Evolutionary conservation across 2,329 filamentous ascomycete species (phyloP).

Genomic region (Fusarium sp.): DNA sequence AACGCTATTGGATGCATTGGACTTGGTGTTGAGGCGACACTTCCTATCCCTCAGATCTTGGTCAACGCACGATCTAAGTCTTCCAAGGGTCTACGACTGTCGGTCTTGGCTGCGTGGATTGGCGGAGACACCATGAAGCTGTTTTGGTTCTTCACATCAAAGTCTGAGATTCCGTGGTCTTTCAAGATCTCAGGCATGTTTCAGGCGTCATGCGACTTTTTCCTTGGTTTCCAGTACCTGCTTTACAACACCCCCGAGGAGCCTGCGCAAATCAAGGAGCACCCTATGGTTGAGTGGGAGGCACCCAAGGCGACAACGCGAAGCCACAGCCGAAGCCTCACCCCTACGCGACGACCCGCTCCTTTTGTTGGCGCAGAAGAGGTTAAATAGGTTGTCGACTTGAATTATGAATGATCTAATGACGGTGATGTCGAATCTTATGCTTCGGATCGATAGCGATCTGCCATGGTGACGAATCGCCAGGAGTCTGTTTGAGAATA

Average conservation of each 20-base stretch:
- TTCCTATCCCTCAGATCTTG: constrained; percentile 83
- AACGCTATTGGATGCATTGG: constrained; percentile 78
- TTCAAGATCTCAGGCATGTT: constrained; percentile 88
- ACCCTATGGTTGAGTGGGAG: constrained; percentile 54
- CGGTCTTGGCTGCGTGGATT: constrained; percentile 82
- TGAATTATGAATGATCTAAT: constrained; percentile 33
- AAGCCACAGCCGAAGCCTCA: constrained; percentile 52
- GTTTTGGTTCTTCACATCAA: constrained; percentile 83
- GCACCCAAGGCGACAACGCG: constrained; percentile 44
- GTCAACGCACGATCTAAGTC: constrained; percentile 76
- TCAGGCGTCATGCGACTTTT: constrained; percentile 80
- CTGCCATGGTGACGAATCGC: constrained; percentile 5
- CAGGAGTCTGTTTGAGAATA: neutral
- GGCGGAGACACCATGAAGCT: constrained; percentile 88
- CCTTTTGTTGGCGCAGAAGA: constrained; percentile 53
- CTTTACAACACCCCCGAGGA: constrained; percentile 70
- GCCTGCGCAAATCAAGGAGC: constrained; percentile 52
- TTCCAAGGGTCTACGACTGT: constrained; percentile 81
- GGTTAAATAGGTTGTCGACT: constrained; percentile 16
- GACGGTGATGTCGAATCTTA: constrained; percentile 22
- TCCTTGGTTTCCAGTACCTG: constrained; percentile 80
- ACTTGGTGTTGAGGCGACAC: constrained; percentile 81
- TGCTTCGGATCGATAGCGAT: constrained; percentile 6
- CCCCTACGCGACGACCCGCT: constrained; percentile 55
- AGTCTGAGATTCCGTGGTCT: constrained; percentile 76